Percentiles rank a stretch among this genome's conserved stretches.
Evolutionary conservation across 108 stramenopile species (phyloP).

Genomic region (Epithemia pelagica): DNA sequence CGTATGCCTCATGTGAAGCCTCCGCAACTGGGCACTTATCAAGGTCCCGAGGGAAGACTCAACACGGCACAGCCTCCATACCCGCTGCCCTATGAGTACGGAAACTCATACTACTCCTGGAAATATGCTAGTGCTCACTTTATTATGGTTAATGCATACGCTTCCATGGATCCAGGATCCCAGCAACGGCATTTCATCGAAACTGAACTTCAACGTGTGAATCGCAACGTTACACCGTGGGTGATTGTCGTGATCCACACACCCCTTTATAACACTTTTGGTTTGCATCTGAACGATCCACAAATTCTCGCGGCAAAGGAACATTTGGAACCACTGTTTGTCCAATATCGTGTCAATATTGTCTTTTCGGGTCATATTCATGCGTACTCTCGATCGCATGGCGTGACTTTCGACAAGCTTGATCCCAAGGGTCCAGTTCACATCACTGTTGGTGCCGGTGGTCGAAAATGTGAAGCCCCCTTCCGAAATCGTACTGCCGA

Average conservation of each 20-base stretch:
- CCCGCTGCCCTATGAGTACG: slow-evolving; percentile 68
- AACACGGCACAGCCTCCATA: slow-evolving; percentile 55
- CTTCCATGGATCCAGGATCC: slow-evolving; percentile 54
- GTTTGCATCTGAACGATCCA: slow-evolving; percentile 49
- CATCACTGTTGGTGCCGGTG: slow-evolving; percentile 91
- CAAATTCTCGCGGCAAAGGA: slow-evolving; percentile 54
- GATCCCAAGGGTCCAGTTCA: slow-evolving; percentile 63
- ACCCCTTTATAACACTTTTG: slow-evolving; percentile 80
- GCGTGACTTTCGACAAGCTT: slow-evolving; percentile 38
- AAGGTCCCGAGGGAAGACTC: slow-evolving; percentile 31
- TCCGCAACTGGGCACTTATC: slow-evolving; percentile 37
- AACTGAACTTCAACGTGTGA: slow-evolving; percentile 48
- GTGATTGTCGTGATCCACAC: slow-evolving; percentile 68
- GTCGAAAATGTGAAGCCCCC: slow-evolving; percentile 73
- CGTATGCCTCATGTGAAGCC: slow-evolving; percentile 71
- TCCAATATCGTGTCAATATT: slow-evolving; percentile 76
- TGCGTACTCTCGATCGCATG: slow-evolving; percentile 75
- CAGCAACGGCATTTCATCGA: slow-evolving; percentile 72
- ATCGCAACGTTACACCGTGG: slow-evolving; percentile 78
- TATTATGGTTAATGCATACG: slow-evolving; percentile 68
- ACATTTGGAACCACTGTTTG: slow-evolving; percentile 77
- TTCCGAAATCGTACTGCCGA: slow-evolving; percentile 52
- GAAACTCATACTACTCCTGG: slow-evolving; percentile 78
- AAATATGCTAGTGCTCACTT: slow-evolving; percentile 61
- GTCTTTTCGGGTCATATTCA: slow-evolving; percentile 90